phyloP scores from a whole-genome alignment of 345 rosid genomes.

The Salix udensis region DNA sequence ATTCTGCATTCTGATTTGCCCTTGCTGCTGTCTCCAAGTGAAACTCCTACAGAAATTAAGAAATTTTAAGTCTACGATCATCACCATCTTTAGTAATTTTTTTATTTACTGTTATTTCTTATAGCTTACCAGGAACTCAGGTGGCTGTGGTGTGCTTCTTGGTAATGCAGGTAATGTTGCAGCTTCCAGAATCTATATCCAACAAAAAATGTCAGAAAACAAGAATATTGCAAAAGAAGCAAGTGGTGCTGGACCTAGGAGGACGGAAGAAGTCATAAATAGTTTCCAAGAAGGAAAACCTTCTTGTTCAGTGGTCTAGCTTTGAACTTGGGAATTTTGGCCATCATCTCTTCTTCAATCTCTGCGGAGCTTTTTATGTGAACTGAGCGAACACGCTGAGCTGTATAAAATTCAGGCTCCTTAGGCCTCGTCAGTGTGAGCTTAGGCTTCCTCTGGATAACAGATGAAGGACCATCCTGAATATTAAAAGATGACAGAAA shows the following conservation, averaged over 20 bases:
- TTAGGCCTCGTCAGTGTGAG: slow-evolving; percentile 87
- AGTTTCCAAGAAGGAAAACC: slow-evolving; percentile 36
- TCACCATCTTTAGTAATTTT: not conserved
- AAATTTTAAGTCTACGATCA: not conserved
- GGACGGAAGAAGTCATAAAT: not conserved
- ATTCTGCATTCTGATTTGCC: slow-evolving; percentile 73
- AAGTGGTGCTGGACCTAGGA: not conserved
- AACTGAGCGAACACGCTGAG: slow-evolving; percentile 77
- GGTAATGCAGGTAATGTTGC: slow-evolving; percentile 54
- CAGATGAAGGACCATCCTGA: slow-evolving; percentile 25
- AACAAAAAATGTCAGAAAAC: not conserved
- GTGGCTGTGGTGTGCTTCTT: slow-evolving; percentile 72
- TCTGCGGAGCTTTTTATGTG: slow-evolving; percentile 83
- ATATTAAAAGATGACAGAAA: slow-evolving; percentile 5
- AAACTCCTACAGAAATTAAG: slow-evolving; percentile 58
- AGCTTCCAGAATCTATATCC: slow-evolving; percentile 66
- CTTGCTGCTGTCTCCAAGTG: slow-evolving; percentile 79
- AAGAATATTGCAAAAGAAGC: not conserved
- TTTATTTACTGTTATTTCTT: not conserved
- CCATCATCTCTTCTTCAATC: slow-evolving; percentile 97
- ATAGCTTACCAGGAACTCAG: slow-evolving; percentile 72
- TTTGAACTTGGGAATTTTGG: slow-evolving; percentile 92
- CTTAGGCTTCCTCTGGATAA: slow-evolving; percentile 49
- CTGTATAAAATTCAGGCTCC: slow-evolving; percentile 88
- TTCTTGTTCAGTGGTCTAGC: slow-evolving; percentile 96